Evolutionary conservation across 23 red algal species (phyloP).

Genomic region (Pyropia haitanensis): DNA sequence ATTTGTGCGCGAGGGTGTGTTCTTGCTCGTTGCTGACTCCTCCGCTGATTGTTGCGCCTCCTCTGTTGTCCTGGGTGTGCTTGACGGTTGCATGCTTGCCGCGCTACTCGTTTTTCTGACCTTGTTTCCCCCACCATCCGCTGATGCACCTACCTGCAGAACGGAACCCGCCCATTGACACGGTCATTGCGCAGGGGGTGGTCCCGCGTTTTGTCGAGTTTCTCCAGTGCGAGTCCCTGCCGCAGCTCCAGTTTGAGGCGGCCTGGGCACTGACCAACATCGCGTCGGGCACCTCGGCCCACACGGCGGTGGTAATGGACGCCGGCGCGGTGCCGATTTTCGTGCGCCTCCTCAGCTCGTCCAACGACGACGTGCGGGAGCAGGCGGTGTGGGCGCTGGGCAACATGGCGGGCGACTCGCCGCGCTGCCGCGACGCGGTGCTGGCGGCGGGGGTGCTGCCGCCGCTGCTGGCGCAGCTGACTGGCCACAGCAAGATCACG

Average conservation of each 20-base stretch:
- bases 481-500: constrained; percentile 45
- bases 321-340: constrained; percentile 79
- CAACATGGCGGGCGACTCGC: constrained; percentile 92
- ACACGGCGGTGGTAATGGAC: constrained; percentile 84
- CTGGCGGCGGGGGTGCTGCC: constrained; percentile 70
- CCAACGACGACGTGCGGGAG: constrained; percentile 84
- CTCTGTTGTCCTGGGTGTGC: background rate
- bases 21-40: too few relatives aligned
- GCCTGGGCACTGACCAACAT: constrained; percentile 95
- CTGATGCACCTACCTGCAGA: constrained; percentile 6
- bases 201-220: constrained; percentile 85
- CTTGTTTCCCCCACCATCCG: background rate
- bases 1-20: too few relatives aligned
- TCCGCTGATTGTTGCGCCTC: background rate
- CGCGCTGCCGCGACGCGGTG: constrained; percentile 77
- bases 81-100: background rate
- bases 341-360: constrained; percentile 72
- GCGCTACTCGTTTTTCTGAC: background rate
- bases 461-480: constrained; percentile 67
- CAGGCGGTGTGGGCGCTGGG: constrained; percentile 95
- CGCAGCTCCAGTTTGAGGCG: constrained; percentile 91
- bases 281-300: constrained; percentile 73
- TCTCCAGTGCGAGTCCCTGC: constrained; percentile 52
- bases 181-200: constrained; percentile 72
- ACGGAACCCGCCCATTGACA: constrained; percentile 80